A percentile compares a stretch with the other conserved stretches of the same genome.
Evolutionary conservation across 1,284 basidiomycete species (phyloP).

Genomic region (Malassezia equina): DNA sequence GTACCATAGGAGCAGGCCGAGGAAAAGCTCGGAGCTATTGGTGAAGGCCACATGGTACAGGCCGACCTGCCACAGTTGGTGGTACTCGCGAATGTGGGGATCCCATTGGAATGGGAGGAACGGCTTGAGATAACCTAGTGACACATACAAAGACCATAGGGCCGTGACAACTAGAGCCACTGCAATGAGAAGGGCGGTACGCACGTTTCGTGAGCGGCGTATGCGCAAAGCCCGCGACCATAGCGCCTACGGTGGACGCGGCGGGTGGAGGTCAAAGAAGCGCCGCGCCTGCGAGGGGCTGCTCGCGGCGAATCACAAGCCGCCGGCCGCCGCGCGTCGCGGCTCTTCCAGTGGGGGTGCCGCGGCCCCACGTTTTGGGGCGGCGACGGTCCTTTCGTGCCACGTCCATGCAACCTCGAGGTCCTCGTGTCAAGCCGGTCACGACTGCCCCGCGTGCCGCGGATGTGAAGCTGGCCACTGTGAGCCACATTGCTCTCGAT

Average conservation of each 20-base stretch:
- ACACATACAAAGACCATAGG: background rate
- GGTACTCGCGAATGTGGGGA: slow-evolving; percentile 10
- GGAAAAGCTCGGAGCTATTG: slow-evolving; percentile 7
- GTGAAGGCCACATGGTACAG: slow-evolving; percentile 8
- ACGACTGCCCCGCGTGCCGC: background rate
- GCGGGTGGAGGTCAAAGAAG: background rate
- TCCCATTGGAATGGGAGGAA: slow-evolving; percentile 10
- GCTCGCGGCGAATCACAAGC: background rate
- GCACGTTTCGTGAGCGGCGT: slow-evolving; percentile 13
- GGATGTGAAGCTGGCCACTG: slow-evolving; percentile 12
- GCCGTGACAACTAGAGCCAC: background rate
- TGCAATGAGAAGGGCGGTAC: background rate
- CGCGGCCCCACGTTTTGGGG: background rate
- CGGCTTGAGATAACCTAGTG: slow-evolving; percentile 3
- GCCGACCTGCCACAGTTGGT: slow-evolving; percentile 11
- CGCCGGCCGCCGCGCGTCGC: background rate
- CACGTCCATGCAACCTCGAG: background rate
- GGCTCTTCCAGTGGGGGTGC: background rate
- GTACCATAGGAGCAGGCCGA: background rate
- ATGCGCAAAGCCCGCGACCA: slow-evolving; percentile 15
- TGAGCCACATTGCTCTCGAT: slow-evolving; percentile 13
- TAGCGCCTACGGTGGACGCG: background rate
- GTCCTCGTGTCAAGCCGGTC: background rate
- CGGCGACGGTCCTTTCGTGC: background rate
- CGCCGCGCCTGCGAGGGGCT: background rate